Percentiles rank a stretch among this genome's conserved stretches.
phyloP scores from a whole-genome alignment of 371 early-diverging fungal genomes.

The Mucor irregularis region DNA sequence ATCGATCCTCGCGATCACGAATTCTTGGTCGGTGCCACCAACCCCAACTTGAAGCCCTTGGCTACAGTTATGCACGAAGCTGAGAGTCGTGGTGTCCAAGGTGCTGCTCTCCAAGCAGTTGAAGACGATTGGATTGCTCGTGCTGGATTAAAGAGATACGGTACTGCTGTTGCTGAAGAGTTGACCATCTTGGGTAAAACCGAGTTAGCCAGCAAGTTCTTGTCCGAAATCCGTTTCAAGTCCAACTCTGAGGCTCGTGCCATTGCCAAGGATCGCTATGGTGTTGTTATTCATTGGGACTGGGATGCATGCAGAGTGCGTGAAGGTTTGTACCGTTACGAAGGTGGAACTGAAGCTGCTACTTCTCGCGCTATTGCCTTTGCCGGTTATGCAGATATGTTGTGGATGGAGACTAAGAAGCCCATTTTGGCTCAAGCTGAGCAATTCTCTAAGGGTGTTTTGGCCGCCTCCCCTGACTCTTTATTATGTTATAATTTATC shows the following conservation, averaged over 20 bases:
- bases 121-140: slow-evolving; percentile 89
- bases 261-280: slow-evolving; percentile 72
- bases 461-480: slow-evolving; percentile 54
- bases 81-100: slow-evolving; percentile 70
- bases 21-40: slow-evolving; percentile 92
- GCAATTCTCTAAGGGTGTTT: slow-evolving; percentile 89
- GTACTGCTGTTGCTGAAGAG: slow-evolving; percentile 81
- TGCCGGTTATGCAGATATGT: slow-evolving; percentile 91
- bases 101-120: slow-evolving; percentile 78
- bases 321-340: slow-evolving; percentile 96
- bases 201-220: slow-evolving; percentile 54
- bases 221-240: slow-evolving; percentile 57
- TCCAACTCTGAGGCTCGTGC: slow-evolving; percentile 84
- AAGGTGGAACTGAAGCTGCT: slow-evolving; percentile 92
- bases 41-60: slow-evolving; percentile 72
- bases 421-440: slow-evolving; percentile 92
- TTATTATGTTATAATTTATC: slow-evolving; percentile 95
- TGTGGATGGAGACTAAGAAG: slow-evolving; percentile 98
- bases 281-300: slow-evolving; percentile 87
- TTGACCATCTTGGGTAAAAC: slow-evolving; percentile 58
- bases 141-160: slow-evolving; percentile 86
- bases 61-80: slow-evolving; percentile 82
- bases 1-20: slow-evolving; percentile 97
- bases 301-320: slow-evolving; percentile 93
- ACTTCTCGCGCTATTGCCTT: slow-evolving; percentile 89